Conservation (phyloP, 164 flowering plant species). For the Paratinospora sagittata region DNA sequence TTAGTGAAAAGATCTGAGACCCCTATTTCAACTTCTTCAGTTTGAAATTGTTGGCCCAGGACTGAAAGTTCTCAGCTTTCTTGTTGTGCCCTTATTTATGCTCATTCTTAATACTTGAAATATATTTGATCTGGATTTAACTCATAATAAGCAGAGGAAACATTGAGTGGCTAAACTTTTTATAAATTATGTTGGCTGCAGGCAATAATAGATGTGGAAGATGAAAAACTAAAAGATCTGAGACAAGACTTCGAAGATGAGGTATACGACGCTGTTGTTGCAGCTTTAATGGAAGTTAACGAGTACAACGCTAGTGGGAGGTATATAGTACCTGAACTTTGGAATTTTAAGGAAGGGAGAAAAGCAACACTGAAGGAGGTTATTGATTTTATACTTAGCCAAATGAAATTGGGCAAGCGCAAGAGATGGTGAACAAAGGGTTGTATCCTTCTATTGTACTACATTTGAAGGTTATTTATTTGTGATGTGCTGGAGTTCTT, state of each 20-base stretch:
- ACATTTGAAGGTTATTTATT: not conserved
- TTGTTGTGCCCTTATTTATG: not conserved
- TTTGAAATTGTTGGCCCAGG: not conserved
- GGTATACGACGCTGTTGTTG: conserved; percentile 14
- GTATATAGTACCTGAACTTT: conserved; percentile 23
- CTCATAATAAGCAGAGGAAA: not conserved
- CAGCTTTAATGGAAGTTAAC: conserved; percentile 22
- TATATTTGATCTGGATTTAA: not conserved
- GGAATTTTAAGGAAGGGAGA: conserved; percentile 21
- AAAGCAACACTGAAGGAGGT: conserved; percentile 26
- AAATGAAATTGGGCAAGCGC: not conserved
- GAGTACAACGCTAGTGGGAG: conserved; percentile 29
- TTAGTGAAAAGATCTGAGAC: not conserved
- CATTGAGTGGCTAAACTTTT: not conserved
- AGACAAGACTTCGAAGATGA: conserved; percentile 18
- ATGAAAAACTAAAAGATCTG: conserved; percentile 21
- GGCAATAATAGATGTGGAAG: conserved; percentile 26
- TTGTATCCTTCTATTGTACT: not conserved
- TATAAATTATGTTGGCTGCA: conserved; percentile 5
- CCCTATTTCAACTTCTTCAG: not conserved
- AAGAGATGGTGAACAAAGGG: not conserved
- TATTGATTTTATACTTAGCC: conserved; percentile 12
- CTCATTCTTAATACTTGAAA: not conserved
- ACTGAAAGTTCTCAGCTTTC: not conserved
- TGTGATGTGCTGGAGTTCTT: not conserved